phyloP scores from a whole-genome alignment of 768 basidiomycete species.

The Grammothele lineata region DNA sequence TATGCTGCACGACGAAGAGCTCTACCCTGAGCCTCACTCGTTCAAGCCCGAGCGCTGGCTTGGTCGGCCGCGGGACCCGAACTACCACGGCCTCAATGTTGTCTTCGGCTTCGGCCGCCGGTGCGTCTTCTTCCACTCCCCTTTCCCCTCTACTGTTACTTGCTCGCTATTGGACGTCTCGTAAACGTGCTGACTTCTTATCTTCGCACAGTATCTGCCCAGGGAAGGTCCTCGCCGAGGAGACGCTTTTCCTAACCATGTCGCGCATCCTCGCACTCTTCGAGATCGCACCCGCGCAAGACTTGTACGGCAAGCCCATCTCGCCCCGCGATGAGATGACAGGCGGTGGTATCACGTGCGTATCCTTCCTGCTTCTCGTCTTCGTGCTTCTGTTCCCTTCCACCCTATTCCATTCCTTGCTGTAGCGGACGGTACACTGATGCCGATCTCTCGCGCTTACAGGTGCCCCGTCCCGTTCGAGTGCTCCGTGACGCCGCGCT shows the following conservation, averaged over 20 bases:
- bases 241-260: slow-evolving; percentile 6
- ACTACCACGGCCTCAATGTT: slow-evolving; percentile 1
- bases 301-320: slow-evolving; percentile 2
- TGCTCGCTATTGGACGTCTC: not conserved
- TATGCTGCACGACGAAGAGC: slow-evolving; percentile 45
- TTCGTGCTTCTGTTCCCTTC: too few relatives aligned
- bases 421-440: too few relatives aligned
- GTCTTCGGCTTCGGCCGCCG: slow-evolving; percentile 5
- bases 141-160: too few relatives aligned
- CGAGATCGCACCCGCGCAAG: slow-evolving; percentile 4
- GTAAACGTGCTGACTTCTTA: too few relatives aligned
- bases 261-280: slow-evolving; percentile 10
- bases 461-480: too few relatives aligned
- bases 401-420: too few relatives aligned
- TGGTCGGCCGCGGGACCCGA: not conserved
- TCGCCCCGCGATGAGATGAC: slow-evolving; percentile 1
- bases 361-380: not conserved
- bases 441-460: too few relatives aligned
- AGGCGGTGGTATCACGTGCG: slow-evolving; percentile 3
- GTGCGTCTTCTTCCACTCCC: not conserved
- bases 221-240: slow-evolving; percentile 6
- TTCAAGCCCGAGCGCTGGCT: slow-evolving; percentile 24
- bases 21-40: slow-evolving; percentile 27
- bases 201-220: slow-evolving; percentile 8
- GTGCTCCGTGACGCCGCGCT: too few relatives aligned